Evolutionary conservation across 371 early-diverging fungal species (phyloP), one percentile per base, ranked within the genome.

Genomic region (Rhizopus sp.): DNA sequence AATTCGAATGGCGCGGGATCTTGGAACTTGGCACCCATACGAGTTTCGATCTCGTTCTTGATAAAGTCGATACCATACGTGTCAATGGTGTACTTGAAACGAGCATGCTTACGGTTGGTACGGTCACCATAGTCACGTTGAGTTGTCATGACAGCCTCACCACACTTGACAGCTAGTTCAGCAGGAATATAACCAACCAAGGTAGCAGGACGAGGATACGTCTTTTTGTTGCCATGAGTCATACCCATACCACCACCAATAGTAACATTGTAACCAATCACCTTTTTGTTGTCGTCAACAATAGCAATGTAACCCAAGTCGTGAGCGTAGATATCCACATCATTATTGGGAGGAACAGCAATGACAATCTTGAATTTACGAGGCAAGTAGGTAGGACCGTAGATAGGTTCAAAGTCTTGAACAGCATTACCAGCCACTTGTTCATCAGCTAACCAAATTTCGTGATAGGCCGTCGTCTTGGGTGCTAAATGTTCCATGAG

Each of bases 161-260:
- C 89, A 37, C 93, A 88, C 23, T 75, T 77, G 55, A 94, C 76
- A 34, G 90, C 93, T 55, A 86, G 75, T 40, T 91, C 91, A 52
- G 87, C 81, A 44, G 90, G 86, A 57, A 86, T 77, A 72, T 88
- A 96, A 52, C 93, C 93, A 17, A 96, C 72, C 31, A 86, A 55
- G 23, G 88, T 80, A 0, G 89, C 94, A 51, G 92, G 82, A 37
- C 92, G 85, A 45, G 96, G 96, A 66, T 92, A 96, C 9, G 96
- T 96, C 84, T 92, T 93, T 70, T 92, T 92, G 90, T 94, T 95
- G 65, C 93, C 92, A 80, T 96, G 96, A 34, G 96, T 95, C 89
- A 89, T 89, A 66, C 96, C 96, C 96, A 96, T 95, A 60, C 96
- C 96, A 69, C 96, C 96, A 69, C 96, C 96, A 50, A 96, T 90